A percentile compares a stretch with the other conserved stretches of the same genome.
These are phyloP conservation scores for Gryganskiella cystojenkinii DNA, from an alignment of 192 early-diverging fungal species.

Conservation along the genomic window DNA sequence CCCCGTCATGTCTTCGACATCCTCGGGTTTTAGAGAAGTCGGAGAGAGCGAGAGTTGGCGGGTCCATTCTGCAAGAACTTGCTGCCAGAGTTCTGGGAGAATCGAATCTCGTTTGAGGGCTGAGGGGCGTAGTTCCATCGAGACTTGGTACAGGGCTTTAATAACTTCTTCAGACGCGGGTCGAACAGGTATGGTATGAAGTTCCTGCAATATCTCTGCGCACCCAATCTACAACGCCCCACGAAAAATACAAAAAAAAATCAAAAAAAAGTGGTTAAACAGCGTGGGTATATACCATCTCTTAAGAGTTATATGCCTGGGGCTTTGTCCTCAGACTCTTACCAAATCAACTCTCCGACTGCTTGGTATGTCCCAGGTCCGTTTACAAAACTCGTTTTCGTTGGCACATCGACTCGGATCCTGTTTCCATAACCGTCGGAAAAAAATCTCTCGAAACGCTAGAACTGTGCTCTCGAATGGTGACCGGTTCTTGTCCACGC, in stretches of 20 bases:
- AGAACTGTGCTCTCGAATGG: slow-evolving; percentile 36
- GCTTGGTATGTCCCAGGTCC: slow-evolving; percentile 32
- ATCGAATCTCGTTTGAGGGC: slow-evolving; percentile 20
- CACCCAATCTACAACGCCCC: slow-evolving; percentile 53
- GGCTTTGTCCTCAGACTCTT: no score
- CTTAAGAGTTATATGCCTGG: no score
- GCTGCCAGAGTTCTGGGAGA: slow-evolving; percentile 24
- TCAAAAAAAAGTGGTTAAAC: background rate
- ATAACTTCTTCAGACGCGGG: slow-evolving; percentile 34
- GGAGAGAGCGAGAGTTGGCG: background rate
- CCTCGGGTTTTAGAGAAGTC: background rate
- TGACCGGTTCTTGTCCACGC: slow-evolving; percentile 18
- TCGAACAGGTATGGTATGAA: slow-evolving; percentile 15
- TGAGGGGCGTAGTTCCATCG: slow-evolving; percentile 19
- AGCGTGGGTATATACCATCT: background rate
- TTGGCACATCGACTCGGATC: slow-evolving; percentile 28
- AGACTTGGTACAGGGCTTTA: slow-evolving; percentile 19
- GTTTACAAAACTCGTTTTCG: slow-evolving; percentile 48
- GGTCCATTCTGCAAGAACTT: slow-evolving; percentile 21
- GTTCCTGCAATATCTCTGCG: slow-evolving; percentile 41
- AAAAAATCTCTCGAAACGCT: slow-evolving; percentile 41
- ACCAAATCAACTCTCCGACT: slow-evolving; percentile 20
- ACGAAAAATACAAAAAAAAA: no score
- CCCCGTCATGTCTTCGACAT: slow-evolving; percentile 28
- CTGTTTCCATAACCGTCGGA: slow-evolving; percentile 36